A percentile compares a stretch with the other conserved stretches of the same genome.
phyloP scores from a whole-genome alignment of 2,329 filamentous ascomycete genomes.

The Epichloe hybrida region DNA sequence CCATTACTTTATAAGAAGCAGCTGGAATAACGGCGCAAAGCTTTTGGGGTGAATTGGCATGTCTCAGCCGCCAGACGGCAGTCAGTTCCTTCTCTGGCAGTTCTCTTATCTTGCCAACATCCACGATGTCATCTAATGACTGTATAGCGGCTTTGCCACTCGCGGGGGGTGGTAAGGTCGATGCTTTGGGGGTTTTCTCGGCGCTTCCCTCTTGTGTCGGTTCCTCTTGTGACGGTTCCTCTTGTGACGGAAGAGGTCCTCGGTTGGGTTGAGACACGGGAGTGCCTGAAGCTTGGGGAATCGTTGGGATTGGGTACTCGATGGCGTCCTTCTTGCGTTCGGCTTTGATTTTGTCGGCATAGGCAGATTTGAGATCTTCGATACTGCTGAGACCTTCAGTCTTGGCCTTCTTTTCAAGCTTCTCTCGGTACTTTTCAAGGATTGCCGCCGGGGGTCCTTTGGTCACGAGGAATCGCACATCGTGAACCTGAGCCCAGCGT shows the following conservation, averaged over 20 bases:
- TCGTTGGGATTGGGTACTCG: constrained; percentile 24
- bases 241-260: constrained; percentile 15
- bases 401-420: constrained; percentile 71
- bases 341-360: constrained; percentile 68
- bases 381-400: constrained; percentile 57
- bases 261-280: constrained; percentile 23
- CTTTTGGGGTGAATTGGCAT: constrained; percentile 57
- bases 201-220: constrained; percentile 1
- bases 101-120: constrained; percentile 60
- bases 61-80: constrained; percentile 78
- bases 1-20: constrained; percentile 60
- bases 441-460: constrained; percentile 54
- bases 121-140: constrained; percentile 44
- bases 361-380: constrained; percentile 65
- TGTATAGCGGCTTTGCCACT: constrained; percentile 20
- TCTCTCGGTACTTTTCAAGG: constrained; percentile 73
- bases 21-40: constrained; percentile 76
- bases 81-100: constrained; percentile 75
- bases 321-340: constrained; percentile 55
- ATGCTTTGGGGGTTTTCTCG: constrained; percentile 9
- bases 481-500: constrained; percentile 83
- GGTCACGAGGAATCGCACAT: constrained; percentile 79
- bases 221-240: not conserved
- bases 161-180: not conserved
- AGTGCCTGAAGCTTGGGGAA: constrained; percentile 23